Conservation (phyloP, 768 basidiomycete species). For the Cystofilobasidium ferigula region DNA sequence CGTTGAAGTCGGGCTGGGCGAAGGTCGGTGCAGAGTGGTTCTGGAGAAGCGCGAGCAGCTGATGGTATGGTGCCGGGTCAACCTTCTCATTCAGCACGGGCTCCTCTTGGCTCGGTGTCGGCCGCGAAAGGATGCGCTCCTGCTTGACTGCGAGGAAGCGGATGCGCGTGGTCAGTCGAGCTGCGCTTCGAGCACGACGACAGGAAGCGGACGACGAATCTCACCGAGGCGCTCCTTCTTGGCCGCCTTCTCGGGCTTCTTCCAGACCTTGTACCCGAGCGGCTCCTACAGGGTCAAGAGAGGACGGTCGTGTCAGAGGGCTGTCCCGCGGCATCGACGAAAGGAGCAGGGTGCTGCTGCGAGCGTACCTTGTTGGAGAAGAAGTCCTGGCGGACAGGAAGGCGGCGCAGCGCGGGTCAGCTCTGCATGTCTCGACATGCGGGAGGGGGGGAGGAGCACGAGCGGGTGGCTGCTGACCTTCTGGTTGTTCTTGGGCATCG, state of each 20-base stretch:
- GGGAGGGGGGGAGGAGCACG: neutral
- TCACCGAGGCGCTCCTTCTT: slow-evolving; percentile 7
- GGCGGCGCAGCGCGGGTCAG: neutral
- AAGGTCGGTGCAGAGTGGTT: slow-evolving; percentile 12
- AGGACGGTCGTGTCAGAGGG: neutral
- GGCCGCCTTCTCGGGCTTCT: neutral
- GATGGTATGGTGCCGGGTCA: slow-evolving; percentile 11
- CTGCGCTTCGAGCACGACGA: neutral
- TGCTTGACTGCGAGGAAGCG: slow-evolving; percentile 13
- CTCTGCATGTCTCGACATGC: neutral
- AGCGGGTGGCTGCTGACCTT: neutral
- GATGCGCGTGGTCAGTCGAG: neutral
- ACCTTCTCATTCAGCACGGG: neutral
- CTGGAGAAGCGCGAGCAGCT: slow-evolving; percentile 18
- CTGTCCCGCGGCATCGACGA: too few species aligned
- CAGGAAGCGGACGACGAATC: neutral
- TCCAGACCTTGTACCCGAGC: slow-evolving; percentile 5
- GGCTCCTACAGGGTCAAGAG: neutral
- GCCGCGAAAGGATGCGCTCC: slow-evolving; percentile 10
- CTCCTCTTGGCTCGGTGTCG: neutral
- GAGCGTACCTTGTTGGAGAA: slow-evolving; percentile 2
- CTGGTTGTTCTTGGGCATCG: slow-evolving; percentile 6
- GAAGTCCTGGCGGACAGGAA: neutral
- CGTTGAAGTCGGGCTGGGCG: slow-evolving; percentile 6
- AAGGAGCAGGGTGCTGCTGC: neutral